phyloP scores from a whole-genome alignment of 345 rosid genomes.

The Corchorus capsularis region DNA sequence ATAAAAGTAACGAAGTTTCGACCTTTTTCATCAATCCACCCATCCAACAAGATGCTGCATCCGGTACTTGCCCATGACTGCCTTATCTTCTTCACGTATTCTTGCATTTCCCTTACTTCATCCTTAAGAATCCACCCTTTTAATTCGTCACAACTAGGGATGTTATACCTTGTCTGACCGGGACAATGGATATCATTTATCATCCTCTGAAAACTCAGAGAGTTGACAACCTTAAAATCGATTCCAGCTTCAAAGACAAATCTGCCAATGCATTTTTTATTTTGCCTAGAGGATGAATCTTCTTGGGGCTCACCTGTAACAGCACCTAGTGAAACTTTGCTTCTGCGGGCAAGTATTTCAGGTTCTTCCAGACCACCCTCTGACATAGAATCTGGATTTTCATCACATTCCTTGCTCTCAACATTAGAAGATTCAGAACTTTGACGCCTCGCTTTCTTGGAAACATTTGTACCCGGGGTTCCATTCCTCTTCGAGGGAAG shows the following conservation, averaged over 20 bases:
- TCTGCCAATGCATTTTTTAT: slow-evolving; percentile 33
- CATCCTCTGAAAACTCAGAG: slow-evolving; percentile 44
- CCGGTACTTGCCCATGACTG: slow-evolving; percentile 59
- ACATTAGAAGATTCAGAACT: slow-evolving; percentile 8
- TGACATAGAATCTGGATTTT: background rate
- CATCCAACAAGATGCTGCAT: slow-evolving; percentile 69
- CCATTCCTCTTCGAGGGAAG: slow-evolving; percentile 32
- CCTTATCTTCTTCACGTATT: slow-evolving; percentile 39
- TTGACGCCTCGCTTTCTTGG: slow-evolving; percentile 20
- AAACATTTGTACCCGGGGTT: background rate
- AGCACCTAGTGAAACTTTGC: slow-evolving; percentile 10
- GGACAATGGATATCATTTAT: slow-evolving; percentile 12
- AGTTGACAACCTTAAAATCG: slow-evolving; percentile 42
- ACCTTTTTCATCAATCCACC: slow-evolving; percentile 57
- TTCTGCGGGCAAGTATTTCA: slow-evolving; percentile 12
- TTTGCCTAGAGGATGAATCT: slow-evolving; percentile 27
- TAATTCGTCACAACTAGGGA: slow-evolving; percentile 36
- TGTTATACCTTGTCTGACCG: slow-evolving; percentile 20
- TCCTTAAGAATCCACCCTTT: slow-evolving; percentile 46
- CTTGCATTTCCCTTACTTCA: slow-evolving; percentile 39
- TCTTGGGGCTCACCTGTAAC: background rate
- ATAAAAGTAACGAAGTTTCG: slow-evolving; percentile 49
- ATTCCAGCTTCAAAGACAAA: slow-evolving; percentile 49
- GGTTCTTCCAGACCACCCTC: slow-evolving; percentile 22
- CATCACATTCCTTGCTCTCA: slow-evolving; percentile 3